Evolutionary conservation across 768 basidiomycete species (phyloP).

Genomic region (Hygrophorus pudorinus): DNA sequence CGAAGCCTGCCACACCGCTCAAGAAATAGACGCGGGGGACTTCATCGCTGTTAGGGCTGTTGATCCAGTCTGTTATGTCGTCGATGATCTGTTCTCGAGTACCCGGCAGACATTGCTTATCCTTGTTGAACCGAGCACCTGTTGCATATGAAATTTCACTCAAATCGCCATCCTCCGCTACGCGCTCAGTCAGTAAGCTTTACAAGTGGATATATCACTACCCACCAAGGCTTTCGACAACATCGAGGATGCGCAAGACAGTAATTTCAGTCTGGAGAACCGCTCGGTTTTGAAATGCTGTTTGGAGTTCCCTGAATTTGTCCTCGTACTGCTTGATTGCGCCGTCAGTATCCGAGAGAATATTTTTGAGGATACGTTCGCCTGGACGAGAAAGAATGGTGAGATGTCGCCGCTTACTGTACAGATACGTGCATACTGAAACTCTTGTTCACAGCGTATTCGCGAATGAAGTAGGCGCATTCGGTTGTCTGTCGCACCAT

Average conservation of each 20-base stretch:
- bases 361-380: neutral
- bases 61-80: conserved; percentile 17
- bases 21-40: conserved; percentile 18
- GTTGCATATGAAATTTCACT: conserved; percentile 2
- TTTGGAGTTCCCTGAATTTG: conserved; percentile 2
- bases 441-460: conserved; percentile 14
- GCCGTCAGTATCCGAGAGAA: neutral
- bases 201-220: neutral
- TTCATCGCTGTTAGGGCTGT: conserved; percentile 2
- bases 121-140: neutral
- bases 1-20: conserved; percentile 23
- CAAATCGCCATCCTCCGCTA: neutral
- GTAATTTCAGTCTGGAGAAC: conserved; percentile 3
- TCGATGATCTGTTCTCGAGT: conserved; percentile 17
- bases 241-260: conserved; percentile 2
- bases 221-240: neutral
- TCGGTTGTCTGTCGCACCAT: conserved; percentile 17
- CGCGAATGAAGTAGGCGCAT: conserved; percentile 20
- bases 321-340: conserved; percentile 2
- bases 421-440: conserved; percentile 9
- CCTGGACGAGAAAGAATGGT: neutral
- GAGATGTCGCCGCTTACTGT: neutral
- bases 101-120: conserved; percentile 12
- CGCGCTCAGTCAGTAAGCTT: neutral
- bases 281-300: neutral